Evolutionary conservation across 768 basidiomycete species (phyloP), one percentile per base, ranked within the genome.

Genomic region (Suillus cothurnatus): DNA sequence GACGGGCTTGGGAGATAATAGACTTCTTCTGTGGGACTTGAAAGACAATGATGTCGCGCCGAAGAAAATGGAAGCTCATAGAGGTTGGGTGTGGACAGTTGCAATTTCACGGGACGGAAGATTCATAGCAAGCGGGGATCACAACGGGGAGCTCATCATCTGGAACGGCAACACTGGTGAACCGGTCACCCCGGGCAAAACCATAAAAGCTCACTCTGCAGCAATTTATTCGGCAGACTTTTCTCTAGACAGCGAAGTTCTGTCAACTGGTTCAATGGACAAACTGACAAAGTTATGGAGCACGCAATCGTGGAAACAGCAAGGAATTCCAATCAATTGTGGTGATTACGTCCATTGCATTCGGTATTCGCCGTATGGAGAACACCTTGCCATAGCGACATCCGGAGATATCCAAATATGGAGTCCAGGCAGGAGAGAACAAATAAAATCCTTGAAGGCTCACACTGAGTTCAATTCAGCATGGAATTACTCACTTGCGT

Each of bases 11-110:
- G 19, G 11, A 14, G 55, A 56, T 6, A 34, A 56, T n/a, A 56
- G 32, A n/a, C 55, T 56, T 56, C 21, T n/a, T n/a, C 55, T 56
- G 32, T 56, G 55, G 55, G 34, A 56, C 55, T 17, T 56, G n/a
- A 36, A 56, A n/a, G 12, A 15, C 3, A 4, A 34, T n/a, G 34
- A 14, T 36, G 55, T 55, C 1, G 32, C 39, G 6, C 15, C 15
- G 32, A 56, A 23, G 32, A 36, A 56, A 15, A 56, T 56, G 55
- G n/a, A 34, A 14, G 55, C 34, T 3, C 55, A 56, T 23, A n/a
- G n/a, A 14, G 6, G 12, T 1, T 14, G 32, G 19, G 55, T 56
- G 6, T 14, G 36, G 32, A 15, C 23, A 57, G 15, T 57, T 4
- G 56, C 15, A 15, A 15, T 57, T 26, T 57, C 56, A 23, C n/a